phyloP scores from a whole-genome alignment of 2,329 filamentous ascomycete genomes.

The Sarocladium brachiariae region DNA sequence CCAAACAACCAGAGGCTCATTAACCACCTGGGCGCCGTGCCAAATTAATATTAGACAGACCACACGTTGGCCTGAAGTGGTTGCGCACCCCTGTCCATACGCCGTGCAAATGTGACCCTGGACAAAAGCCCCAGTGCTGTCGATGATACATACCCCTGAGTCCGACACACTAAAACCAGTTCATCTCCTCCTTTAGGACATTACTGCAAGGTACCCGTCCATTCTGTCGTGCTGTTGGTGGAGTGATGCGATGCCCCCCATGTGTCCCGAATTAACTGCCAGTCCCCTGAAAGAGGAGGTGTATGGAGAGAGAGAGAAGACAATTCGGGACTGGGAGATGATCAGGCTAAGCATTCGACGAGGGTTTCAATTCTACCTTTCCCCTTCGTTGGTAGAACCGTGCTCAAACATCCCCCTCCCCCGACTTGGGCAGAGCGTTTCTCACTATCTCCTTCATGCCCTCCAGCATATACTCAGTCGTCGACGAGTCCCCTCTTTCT shows the following conservation, averaged over 20 bases:
- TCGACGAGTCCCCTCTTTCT: neutral
- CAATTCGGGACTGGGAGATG: too few species aligned
- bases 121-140: neutral
- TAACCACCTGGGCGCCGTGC: too few species aligned
- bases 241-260: neutral
- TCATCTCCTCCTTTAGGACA: neutral
- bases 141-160: slow-evolving; percentile 4
- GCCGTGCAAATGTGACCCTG: neutral
- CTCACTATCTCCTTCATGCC: too few species aligned
- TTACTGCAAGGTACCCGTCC: slow-evolving; percentile 6
- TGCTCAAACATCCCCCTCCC: neutral
- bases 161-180: neutral
- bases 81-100: neutral
- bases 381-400: neutral
- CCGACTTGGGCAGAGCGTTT: neutral
- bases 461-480: neutral
- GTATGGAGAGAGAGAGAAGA: neutral
- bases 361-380: neutral
- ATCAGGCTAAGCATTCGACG: neutral
- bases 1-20: too few species aligned
- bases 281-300: neutral
- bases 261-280: too few species aligned
- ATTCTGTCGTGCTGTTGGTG: neutral
- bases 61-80: neutral
- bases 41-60: slow-evolving; percentile 9